phyloP scores from a whole-genome alignment of 768 basidiomycete genomes.

The Podaxis rugospora region DNA sequence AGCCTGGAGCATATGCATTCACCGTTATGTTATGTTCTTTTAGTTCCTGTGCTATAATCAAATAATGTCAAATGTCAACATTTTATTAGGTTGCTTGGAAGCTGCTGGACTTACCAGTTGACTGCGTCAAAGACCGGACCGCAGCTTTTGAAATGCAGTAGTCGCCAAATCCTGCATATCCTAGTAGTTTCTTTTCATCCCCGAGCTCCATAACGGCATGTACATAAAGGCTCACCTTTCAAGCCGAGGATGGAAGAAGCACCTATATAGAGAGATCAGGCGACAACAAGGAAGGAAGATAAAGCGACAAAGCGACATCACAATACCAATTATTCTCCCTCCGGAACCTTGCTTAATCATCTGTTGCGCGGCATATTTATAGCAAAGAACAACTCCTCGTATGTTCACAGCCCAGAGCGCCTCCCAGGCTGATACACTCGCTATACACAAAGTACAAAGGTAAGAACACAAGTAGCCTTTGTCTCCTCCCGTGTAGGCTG shows the following conservation, averaged over 20 bases:
- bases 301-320: neutral
- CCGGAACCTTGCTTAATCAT: constrained; percentile 54
- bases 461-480: neutral
- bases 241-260: constrained; percentile 28
- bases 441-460: constrained; percentile 15
- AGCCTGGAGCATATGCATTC: constrained; percentile 37
- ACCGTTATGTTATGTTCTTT: constrained; percentile 35
- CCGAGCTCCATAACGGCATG: neutral
- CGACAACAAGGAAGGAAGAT: neutral
- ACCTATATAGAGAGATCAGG: neutral
- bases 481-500: neutral
- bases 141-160: constrained; percentile 37
- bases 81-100: neutral
- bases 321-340: constrained; percentile 48
- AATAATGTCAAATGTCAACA: neutral
- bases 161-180: constrained; percentile 8
- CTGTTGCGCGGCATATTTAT: constrained; percentile 57
- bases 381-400: constrained; percentile 56
- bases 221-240: constrained; percentile 14
- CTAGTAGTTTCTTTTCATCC: neutral
- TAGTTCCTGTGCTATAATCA: constrained; percentile 30
- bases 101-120: constrained; percentile 24
- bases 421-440: constrained; percentile 34
- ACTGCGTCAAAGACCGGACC: constrained; percentile 34
- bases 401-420: constrained; percentile 44